Percentiles rank a stretch among this genome's conserved stretches.
phyloP scores from a whole-genome alignment of 2,329 filamentous ascomycete species.

The Fonsecaea multimorphosa region DNA sequence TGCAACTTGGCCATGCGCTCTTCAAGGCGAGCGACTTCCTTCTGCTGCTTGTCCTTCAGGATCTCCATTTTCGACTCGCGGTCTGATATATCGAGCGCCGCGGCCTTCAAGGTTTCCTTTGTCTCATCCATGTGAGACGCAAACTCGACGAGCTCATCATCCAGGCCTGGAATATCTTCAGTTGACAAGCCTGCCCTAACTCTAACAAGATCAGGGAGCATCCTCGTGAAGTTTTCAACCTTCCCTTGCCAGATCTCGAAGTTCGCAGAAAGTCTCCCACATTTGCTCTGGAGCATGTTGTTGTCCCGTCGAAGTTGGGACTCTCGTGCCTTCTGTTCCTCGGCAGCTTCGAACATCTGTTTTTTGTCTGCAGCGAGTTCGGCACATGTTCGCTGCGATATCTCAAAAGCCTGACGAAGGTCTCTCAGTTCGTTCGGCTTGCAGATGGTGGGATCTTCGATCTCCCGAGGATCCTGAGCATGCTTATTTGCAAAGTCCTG shows the following conservation, averaged over 20 bases:
- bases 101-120: too few relatives aligned
- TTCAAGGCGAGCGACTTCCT: too few relatives aligned
- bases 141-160: too few relatives aligned
- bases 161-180: too few relatives aligned
- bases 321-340: not conserved
- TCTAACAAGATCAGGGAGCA: too few relatives aligned
- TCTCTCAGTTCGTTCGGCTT: constrained; percentile 23
- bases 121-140: too few relatives aligned
- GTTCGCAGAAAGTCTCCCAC: constrained; percentile 4
- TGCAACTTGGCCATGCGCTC: too few relatives aligned
- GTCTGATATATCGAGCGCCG: too few relatives aligned
- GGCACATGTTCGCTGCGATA: constrained; percentile 11
- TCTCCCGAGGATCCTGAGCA: constrained; percentile 14
- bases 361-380: constrained; percentile 9
- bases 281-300: constrained; percentile 5
- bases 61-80: too few relatives aligned
- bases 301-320: not conserved
- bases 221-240: constrained; percentile 17
- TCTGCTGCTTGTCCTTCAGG: too few relatives aligned
- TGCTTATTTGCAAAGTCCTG: constrained; percentile 8
- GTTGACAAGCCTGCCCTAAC: too few relatives aligned
- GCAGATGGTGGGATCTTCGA: constrained; percentile 3
- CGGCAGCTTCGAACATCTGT: not conserved
- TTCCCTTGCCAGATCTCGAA: constrained; percentile 12
- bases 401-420: constrained; percentile 19